These are phyloP conservation scores for Pascua sp. DNA, from an alignment of 1,284 basidiomycete species.

Conservation along the genomic window DNA sequence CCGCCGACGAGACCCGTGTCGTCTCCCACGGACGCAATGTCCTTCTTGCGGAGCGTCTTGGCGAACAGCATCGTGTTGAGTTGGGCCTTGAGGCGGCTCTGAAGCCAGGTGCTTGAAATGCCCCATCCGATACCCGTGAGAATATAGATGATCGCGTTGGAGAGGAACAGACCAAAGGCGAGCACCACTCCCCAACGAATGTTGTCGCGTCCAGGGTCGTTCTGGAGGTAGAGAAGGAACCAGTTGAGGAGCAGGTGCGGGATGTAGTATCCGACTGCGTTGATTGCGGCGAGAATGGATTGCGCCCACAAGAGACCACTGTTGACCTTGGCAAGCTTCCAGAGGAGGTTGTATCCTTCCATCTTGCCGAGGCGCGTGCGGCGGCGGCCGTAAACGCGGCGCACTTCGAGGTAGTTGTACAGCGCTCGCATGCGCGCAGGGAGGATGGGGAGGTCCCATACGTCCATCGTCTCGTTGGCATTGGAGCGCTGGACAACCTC, in stretches of 20 bases:
- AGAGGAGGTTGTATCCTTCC: slow-evolving; percentile 46
- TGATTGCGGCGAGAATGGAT: slow-evolving; percentile 58
- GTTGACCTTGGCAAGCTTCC: slow-evolving; percentile 47
- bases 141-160: slow-evolving; percentile 60
- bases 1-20: slow-evolving; percentile 27
- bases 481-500: slow-evolving; percentile 78
- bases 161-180: slow-evolving; percentile 60
- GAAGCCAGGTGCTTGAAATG: slow-evolving; percentile 41
- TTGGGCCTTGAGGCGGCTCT: slow-evolving; percentile 65
- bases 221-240: slow-evolving; percentile 70
- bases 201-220: slow-evolving; percentile 53
- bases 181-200: slow-evolving; percentile 52
- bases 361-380: slow-evolving; percentile 28
- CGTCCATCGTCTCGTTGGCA: slow-evolving; percentile 67
- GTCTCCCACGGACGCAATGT: slow-evolving; percentile 57
- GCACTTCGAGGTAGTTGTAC: slow-evolving; percentile 34
- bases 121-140: slow-evolving; percentile 46
- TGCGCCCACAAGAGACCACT: slow-evolving; percentile 46
- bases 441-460: slow-evolving; percentile 77
- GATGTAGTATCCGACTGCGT: slow-evolving; percentile 68
- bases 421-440: slow-evolving; percentile 63
- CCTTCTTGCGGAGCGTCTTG: slow-evolving; percentile 85
- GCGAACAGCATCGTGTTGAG: slow-evolving; percentile 81
- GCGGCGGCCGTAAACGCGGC: slow-evolving; percentile 35
- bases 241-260: slow-evolving; percentile 72